Base-by-base conservation (phyloP, 2,329 filamentous ascomycete species). In the Hymenotorrendiella dingleyae region DNA sequence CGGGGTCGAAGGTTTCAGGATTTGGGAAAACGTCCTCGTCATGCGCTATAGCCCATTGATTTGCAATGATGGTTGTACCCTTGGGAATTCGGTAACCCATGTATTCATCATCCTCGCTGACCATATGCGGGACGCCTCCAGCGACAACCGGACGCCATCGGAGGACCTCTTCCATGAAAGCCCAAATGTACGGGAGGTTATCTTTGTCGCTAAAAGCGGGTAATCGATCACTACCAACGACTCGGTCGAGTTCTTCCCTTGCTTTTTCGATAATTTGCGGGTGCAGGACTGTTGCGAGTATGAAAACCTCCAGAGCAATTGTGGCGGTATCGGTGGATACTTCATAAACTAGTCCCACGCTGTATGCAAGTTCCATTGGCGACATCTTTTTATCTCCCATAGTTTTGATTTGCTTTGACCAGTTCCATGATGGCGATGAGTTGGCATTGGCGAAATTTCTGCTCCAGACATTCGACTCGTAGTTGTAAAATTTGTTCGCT, bases 31-130 rank as follows among this genome's bases (percentile, higher is more conserved):
- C 23, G 1, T 9, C 11, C 7, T 33, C 37, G 11, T 40, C 42
- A 14, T 41, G 43, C 6, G 16, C 35, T 14, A 45, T 39, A 7
- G 38, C 35, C 38, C 39, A 45, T 20, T 46, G 40, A 34, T 46
- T 42, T 7, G 36, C 43, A 16, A 45, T 40, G 3, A 45, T 26
- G 7, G 37, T 45, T 5, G 43, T 24, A 2, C 40, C 36, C 4
- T 40, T 42, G 11, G 74, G 30, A 36, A 44, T 43, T 17, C 36
- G 67, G 56, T 73, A 72, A 30, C 71, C 74, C 23, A 71, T 64
- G 53, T 79, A 80, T 11, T 69, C 63, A 42, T 80, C 76, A 36
- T 80, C 75, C 37, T 70, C 59, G 2, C 70, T 63, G 14, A 72
- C 65, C 35, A 63, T 67, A 54, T 80, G 76, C 1, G 76, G 76